These are phyloP conservation scores for Colletotrichum sojae DNA, from an alignment of 2,329 filamentous ascomycete genomes.

Conservation along the genomic window DNA sequence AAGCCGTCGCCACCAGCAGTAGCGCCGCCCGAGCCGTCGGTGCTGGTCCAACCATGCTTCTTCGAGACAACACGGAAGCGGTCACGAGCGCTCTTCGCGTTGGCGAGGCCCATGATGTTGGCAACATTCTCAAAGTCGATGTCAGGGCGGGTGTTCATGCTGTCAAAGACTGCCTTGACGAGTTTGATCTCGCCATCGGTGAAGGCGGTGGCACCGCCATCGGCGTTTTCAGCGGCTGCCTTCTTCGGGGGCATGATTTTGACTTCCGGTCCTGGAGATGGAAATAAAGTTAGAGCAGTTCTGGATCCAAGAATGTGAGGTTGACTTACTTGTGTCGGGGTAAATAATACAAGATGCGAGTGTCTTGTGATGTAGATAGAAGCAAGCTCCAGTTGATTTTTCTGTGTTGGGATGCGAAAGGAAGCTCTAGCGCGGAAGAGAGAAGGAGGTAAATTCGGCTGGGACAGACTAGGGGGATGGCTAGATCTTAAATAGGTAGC, in stretches of 20 bases:
- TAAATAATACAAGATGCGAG: no score
- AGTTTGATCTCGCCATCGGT: slow-evolving; percentile 55
- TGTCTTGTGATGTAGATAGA: no score
- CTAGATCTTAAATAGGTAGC: no score
- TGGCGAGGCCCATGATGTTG: slow-evolving; percentile 49
- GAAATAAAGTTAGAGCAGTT: not conserved
- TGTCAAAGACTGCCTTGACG: slow-evolving; percentile 58
- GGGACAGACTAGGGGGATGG: no score
- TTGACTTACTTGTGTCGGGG: not conserved
- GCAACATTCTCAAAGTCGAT: slow-evolving; percentile 59
- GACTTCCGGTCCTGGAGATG: not conserved
- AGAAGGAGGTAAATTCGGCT: no score
- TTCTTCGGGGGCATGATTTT: slow-evolving; percentile 40
- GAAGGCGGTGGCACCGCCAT: slow-evolving; percentile 45
- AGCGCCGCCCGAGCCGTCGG: slow-evolving; percentile 28
- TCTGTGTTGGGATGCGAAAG: no score
- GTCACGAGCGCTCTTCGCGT: slow-evolving; percentile 58
- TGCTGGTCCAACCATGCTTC: slow-evolving; percentile 56
- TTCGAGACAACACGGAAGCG: slow-evolving; percentile 58
- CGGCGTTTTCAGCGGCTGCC: slow-evolving; percentile 27
- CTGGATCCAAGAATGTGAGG: not conserved
- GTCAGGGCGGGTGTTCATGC: slow-evolving; percentile 57
- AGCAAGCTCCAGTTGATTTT: no score
- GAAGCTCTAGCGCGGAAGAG: no score
- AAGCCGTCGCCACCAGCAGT: slow-evolving; percentile 43